Percentiles rank a stretch among this genome's conserved stretches.
These are phyloP conservation scores for Pseudocercospora vitis DNA, from an alignment of 2,329 filamentous ascomycete species.

Conservation along the genomic window DNA sequence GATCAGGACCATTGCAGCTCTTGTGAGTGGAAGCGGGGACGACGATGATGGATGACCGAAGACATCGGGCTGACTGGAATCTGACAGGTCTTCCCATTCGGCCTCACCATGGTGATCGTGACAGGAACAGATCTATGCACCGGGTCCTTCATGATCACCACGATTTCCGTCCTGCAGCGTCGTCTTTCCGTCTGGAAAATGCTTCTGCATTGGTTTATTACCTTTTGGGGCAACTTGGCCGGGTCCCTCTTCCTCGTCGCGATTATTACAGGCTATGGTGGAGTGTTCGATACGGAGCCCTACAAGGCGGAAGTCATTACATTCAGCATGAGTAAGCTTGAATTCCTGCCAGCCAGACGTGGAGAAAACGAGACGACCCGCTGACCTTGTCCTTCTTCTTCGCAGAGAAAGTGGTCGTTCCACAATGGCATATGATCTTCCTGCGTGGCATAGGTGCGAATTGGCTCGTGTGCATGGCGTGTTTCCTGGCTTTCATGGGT, in stretches of 20 bases:
- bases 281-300: slow-evolving; percentile 37
- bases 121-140: slow-evolving; percentile 40
- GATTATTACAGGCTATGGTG: slow-evolving; percentile 33
- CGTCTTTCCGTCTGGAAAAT: slow-evolving; percentile 33
- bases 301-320: slow-evolving; percentile 48
- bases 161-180: slow-evolving; percentile 47
- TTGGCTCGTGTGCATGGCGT: slow-evolving; percentile 59
- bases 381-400: too few species aligned
- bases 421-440: slow-evolving; percentile 55
- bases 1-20: slow-evolving; percentile 35
- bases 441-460: slow-evolving; percentile 56
- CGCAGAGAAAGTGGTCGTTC: slow-evolving; percentile 53
- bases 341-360: too few species aligned
- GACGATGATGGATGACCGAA: background rate
- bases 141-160: slow-evolving; percentile 43
- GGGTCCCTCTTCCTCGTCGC: slow-evolving; percentile 36
- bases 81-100: slow-evolving; percentile 38
- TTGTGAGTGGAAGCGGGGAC: slow-evolving; percentile 10
- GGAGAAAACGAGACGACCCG: too few species aligned
- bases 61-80: slow-evolving; percentile 1
- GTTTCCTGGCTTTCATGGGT: slow-evolving; percentile 49
- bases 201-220: slow-evolving; percentile 33
- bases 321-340: slow-evolving; percentile 50
- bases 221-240: slow-evolving; percentile 37
- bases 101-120: slow-evolving; percentile 36